Conservation (phyloP, 1,139 yeast species). For the Saccharomyces hybrid region DNA sequence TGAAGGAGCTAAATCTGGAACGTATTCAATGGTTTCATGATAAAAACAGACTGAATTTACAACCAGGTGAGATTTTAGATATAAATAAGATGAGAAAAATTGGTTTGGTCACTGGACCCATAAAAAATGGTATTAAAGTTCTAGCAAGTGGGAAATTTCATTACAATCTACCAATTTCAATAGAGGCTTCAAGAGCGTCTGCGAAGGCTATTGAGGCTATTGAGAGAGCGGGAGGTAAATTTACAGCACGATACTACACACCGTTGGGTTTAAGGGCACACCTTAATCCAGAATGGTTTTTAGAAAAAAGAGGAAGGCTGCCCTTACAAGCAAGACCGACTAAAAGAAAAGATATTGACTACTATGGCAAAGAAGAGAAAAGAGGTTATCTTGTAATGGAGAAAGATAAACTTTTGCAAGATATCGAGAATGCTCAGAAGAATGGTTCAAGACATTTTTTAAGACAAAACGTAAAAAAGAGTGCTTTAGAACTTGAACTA, state of each 20-base stretch:
- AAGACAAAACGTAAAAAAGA: constrained; percentile 17
- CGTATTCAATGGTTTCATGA: constrained; percentile 57
- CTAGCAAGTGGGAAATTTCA: constrained; percentile 58
- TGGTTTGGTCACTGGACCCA: constrained; percentile 63
- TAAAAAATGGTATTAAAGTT: constrained; percentile 75
- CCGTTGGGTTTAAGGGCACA: constrained; percentile 63
- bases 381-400: constrained; percentile 62
- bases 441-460: constrained; percentile 20
- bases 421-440: constrained; percentile 22
- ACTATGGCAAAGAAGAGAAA: constrained; percentile 61
- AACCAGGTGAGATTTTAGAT: constrained; percentile 47
- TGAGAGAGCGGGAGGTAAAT: constrained; percentile 64
- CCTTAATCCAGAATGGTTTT: constrained; percentile 62
- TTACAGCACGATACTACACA: constrained; percentile 66
- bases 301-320: constrained; percentile 62
- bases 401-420: constrained; percentile 28
- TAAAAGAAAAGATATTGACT: constrained; percentile 69
- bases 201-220: constrained; percentile 62
- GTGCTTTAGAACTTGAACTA: constrained; percentile 24
- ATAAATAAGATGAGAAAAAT: constrained; percentile 65
- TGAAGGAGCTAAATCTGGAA: constrained; percentile 48
- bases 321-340: constrained; percentile 87
- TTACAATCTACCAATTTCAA: constrained; percentile 53
- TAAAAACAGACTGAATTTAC: constrained; percentile 57
- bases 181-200: constrained; percentile 82